Evolutionary conservation across 176 grass and related monocot genomes (phyloP).

Genomic region (Pharus latifolius): DNA sequence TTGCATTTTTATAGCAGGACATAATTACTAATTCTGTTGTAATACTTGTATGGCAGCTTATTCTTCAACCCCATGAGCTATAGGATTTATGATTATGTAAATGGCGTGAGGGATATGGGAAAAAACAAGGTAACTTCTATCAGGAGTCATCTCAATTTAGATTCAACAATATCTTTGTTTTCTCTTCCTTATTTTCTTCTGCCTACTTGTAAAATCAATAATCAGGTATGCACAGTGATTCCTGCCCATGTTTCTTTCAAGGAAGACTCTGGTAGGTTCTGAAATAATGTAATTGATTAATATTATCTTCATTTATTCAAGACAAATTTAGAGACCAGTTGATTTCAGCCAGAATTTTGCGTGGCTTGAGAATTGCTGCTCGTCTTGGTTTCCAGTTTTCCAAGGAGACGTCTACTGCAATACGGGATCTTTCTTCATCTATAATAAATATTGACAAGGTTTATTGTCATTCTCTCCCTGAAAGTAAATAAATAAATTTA

Average conservation of each 20-base stretch:
- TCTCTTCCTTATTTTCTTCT: constrained; percentile 7
- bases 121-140: constrained; percentile 55
- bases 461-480: constrained; percentile 1
- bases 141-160: constrained; percentile 12
- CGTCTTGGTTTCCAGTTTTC: constrained; percentile 82
- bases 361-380: constrained; percentile 86
- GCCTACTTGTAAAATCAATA: constrained; percentile 16
- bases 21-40: constrained; percentile 26
- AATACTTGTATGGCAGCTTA: constrained; percentile 42
- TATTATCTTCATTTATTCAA: constrained; percentile 2
- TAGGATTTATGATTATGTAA: constrained; percentile 87
- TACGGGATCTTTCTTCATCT: constrained; percentile 49
- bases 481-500: neutral
- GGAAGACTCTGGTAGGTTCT: constrained; percentile 68
- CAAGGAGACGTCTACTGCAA: constrained; percentile 54
- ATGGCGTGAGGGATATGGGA: constrained; percentile 71
- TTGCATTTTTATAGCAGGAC: neutral
- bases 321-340: constrained; percentile 8
- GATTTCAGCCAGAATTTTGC: constrained; percentile 87
- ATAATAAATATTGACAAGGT: constrained; percentile 52
- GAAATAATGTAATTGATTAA: neutral
- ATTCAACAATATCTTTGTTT: constrained; percentile 6
- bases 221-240: constrained; percentile 64
- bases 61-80: constrained; percentile 59
- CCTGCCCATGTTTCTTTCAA: constrained; percentile 71